Evolutionary conservation across 2,329 filamentous ascomycete species (phyloP), one percentile per base, ranked within the genome.

Genomic region (Pestalotiopsis sp.): DNA sequence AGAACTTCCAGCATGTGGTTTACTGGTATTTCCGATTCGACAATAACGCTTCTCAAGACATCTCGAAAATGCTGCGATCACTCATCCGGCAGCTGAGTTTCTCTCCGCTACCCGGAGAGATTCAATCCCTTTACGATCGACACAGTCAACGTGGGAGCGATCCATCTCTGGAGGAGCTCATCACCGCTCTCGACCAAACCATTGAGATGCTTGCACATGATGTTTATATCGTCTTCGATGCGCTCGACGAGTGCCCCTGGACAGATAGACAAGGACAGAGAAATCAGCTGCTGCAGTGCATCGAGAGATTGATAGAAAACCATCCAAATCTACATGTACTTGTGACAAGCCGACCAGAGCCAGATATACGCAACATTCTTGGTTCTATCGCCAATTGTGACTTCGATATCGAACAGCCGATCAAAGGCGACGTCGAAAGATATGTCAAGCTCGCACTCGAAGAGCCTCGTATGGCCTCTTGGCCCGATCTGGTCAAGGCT

Each of bases 341-440:
- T 25, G 65, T 67, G 12, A 67, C 65, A n/a, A 67, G 65, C 25
- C 56, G 65, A 31, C 65, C 49, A 52, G 65, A 67, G 57, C 38
- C 52, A 60, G 65, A 58, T 36, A 67, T 67, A 17, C 14, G 20
- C 9, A 66, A n/a, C 3, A 12, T 31, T 0, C 3, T 66, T 66
- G 41, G 41, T 36, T 9, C n/a, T 38, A 20, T 66, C 9, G 49
- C 64, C 7, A 58, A 6, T 20, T 39, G 31, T 20, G 25, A 14
- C 17, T 57, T 66, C 4, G 41, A 52, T 25, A 66, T 66, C 14
- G 64, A 66, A 11, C 3, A 58, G 25, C 64, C 20, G 9, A 39
- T 66, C 23, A 57, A 56, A 11, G 20, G 25, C 7, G 64, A 66
- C 31, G 64, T 66, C 1, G 49, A 57, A 45, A 52, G n/a, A 57